Percentiles rank a stretch among this genome's conserved stretches.
Conservation (phyloP, 1,139 yeast species). For the Fermentozyma sake region DNA sequence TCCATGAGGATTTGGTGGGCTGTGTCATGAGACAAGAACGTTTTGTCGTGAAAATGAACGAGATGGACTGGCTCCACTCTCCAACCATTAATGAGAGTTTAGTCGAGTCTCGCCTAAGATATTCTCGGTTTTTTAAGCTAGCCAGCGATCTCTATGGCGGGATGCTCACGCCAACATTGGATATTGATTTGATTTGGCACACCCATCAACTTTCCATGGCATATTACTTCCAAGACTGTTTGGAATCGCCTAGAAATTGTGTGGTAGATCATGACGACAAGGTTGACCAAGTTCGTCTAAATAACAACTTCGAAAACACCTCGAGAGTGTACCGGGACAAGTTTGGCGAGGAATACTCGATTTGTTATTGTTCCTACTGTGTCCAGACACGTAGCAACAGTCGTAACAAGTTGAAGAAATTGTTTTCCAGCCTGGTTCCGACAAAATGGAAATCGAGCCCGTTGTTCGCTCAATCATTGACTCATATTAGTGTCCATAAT, state of each 20-base stretch:
- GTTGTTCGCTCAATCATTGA: no score
- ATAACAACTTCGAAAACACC: slow-evolving; percentile 18
- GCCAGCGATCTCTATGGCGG: slow-evolving; percentile 9
- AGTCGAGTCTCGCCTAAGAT: slow-evolving; percentile 18
- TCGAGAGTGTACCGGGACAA: slow-evolving; percentile 14
- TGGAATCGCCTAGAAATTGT: slow-evolving; percentile 3
- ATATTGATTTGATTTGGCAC: slow-evolving; percentile 38
- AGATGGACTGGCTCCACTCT: slow-evolving; percentile 25
- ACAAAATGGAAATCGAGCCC: no score
- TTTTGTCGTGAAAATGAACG: slow-evolving; percentile 27
- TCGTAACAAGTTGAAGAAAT: slow-evolving; percentile 5
- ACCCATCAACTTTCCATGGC: slow-evolving; percentile 30
- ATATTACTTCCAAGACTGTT: slow-evolving; percentile 20
- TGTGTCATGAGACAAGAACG: slow-evolving; percentile 28
- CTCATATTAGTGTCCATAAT: slow-evolving; percentile 17
- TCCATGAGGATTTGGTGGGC: slow-evolving; percentile 28
- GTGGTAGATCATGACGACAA: slow-evolving; percentile 29
- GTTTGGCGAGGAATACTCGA: slow-evolving; percentile 20
- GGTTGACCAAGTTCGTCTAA: slow-evolving; percentile 17
- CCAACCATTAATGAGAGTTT: slow-evolving; percentile 16
- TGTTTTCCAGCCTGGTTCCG: no score
- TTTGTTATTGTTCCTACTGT: slow-evolving; percentile 27
- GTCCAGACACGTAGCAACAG: slow-evolving; percentile 8
- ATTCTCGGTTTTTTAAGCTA: slow-evolving; percentile 22
- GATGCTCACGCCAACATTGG: slow-evolving; percentile 33